Base-by-base conservation (phyloP, 2,329 filamentous ascomycete genomes). In the Colletotrichum spaethianum region DNA sequence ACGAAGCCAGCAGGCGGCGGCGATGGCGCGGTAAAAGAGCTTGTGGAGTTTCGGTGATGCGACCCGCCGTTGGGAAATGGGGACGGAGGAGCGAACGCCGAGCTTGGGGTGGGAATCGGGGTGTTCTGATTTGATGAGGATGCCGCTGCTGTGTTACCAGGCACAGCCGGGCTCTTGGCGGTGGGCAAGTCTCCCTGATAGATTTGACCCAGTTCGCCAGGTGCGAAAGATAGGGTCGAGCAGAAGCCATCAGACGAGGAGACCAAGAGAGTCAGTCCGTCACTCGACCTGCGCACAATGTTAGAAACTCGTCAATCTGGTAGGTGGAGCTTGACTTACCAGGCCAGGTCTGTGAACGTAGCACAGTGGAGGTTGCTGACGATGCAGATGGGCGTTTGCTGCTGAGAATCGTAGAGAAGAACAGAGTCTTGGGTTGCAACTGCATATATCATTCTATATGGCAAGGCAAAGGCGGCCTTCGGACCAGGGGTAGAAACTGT, bases 221-320 rank as follows among this genome's bases (percentile, higher is more conserved):
- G 86, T 1, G 90, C 83, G 79, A 99, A 99, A 0, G 95, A 93
- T 7, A 99, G 86, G 0, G 94, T 93, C 0, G 96, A 99, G 81
- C 96, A 99, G 84, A 98, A 99, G 0, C 96, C 96, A 81, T 99
- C 96, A 0, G 96, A 98, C 0, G 96, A 99, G n/a, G 95, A 96
- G 84, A 99, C 97, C 61, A 99, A 87, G 28, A 99, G 85, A 1
- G 86, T 87, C 38, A 82, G 77, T 42, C 87, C 87, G 70, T 89
- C 86, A 63, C 80, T 86, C 55, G 87, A 86, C 85, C 86, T 86
- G 63, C 2, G 28, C 33, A 31, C 46, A 14, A 7, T 16, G 44
- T 74, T 57, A 72, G 57, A n/a, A 42, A 44, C 4, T 3, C n/a
- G 28, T 33, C 33, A 23, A 18, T 31, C n/a, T 1, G 18, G 28